Evolutionary conservation across 148 eudicot species (phyloP).

Genomic region (Rhododendron williamsianum): DNA sequence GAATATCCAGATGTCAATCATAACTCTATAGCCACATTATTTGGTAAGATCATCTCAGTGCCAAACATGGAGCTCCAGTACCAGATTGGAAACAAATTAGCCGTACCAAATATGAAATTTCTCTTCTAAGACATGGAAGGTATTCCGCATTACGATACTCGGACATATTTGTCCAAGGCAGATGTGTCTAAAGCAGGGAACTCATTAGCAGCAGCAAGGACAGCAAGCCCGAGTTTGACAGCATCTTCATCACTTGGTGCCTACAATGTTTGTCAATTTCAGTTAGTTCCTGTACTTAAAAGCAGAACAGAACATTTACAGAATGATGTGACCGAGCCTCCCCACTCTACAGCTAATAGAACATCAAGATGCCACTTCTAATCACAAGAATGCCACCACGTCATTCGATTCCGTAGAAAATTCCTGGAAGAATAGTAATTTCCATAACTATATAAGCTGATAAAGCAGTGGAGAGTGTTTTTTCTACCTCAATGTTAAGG

Average conservation of each 20-base stretch:
- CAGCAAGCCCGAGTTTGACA: slow-evolving; percentile 63
- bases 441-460: background rate
- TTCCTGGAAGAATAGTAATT: background rate
- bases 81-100: background rate
- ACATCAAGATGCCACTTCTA: background rate
- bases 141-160: slow-evolving; percentile 1
- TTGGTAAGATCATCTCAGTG: background rate
- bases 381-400: background rate
- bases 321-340: background rate
- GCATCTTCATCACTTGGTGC: slow-evolving; percentile 76
- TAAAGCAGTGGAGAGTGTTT: background rate
- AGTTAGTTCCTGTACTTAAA: background rate
- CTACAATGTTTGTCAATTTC: slow-evolving; percentile 21
- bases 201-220: slow-evolving; percentile 50
- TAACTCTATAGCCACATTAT: background rate
- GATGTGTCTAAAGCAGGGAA: slow-evolving; percentile 78
- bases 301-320: background rate
- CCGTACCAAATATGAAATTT: background rate
- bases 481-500: slow-evolving; percentile 84
- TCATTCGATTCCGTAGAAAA: background rate
- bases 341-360: background rate
- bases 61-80: background rate
- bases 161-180: slow-evolving; percentile 52
- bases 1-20: background rate
- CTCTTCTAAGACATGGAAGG: background rate